Percentiles rank a stretch among this genome's conserved stretches.
Conservation (phyloP, 2,329 filamentous ascomycete genomes). For the Leptographium lundbergii region DNA sequence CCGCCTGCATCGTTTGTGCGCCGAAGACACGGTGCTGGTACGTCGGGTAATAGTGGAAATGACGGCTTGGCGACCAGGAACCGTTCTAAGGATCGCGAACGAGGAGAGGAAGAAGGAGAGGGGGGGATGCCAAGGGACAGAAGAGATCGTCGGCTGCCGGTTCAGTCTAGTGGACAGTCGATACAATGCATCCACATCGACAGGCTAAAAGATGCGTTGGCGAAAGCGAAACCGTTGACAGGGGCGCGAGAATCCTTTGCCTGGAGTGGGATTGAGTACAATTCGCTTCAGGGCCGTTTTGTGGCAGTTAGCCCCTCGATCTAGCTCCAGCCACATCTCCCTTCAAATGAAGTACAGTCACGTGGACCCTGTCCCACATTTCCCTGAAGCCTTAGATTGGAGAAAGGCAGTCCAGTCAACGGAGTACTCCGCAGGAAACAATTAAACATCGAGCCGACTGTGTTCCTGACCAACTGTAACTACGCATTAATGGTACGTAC, state of each 20-base stretch:
- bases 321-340: constrained; percentile 2
- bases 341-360: background rate
- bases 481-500: background rate
- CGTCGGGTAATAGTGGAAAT: background rate
- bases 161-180: background rate
- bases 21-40: background rate
- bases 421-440: too few relatives aligned
- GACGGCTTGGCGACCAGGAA: background rate
- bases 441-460: background rate
- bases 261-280: background rate
- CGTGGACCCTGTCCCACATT: background rate
- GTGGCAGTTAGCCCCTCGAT: background rate
- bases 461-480: background rate
- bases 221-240: background rate
- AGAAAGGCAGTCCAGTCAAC: background rate
- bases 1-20: constrained; percentile 36
- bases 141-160: background rate
- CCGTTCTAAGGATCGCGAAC: background rate
- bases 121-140: background rate
- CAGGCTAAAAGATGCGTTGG: background rate
- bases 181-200: background rate
- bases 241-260: background rate
- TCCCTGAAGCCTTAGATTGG: background rate
- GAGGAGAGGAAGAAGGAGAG: background rate
- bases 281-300: background rate